Evolutionary conservation across 371 early-diverging fungal genomes (phyloP).

Genomic region (Lichtheimia ramosa): DNA sequence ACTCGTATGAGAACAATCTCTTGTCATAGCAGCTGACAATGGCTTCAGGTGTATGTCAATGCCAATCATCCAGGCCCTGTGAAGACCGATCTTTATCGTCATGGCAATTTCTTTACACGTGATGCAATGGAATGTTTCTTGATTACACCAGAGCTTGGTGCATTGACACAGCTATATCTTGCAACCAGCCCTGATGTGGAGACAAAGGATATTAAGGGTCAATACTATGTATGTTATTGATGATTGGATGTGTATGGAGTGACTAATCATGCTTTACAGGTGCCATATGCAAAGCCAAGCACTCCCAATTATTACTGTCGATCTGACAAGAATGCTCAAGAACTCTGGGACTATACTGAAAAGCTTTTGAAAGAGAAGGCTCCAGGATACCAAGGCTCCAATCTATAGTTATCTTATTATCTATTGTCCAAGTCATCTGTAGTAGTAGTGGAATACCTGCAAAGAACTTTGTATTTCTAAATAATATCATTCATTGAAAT

Average conservation of each 20-base stretch:
- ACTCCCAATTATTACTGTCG: slow-evolving; percentile 14
- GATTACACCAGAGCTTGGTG: slow-evolving; percentile 49
- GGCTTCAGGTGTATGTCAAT: slow-evolving; percentile 1
- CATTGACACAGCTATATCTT: slow-evolving; percentile 62
- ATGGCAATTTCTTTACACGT: not conserved
- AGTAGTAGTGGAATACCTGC: no score
- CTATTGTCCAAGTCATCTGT: no score
- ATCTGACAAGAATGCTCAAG: slow-evolving; percentile 19
- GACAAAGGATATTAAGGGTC: slow-evolving; percentile 45
- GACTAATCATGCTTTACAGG: slow-evolving; percentile 9
- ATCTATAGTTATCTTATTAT: not conserved
- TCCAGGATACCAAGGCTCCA: slow-evolving; percentile 27
- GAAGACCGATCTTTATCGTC: not conserved
- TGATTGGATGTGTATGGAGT: not conserved
- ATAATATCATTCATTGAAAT: no score
- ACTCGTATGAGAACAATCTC: not conserved
- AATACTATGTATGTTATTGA: slow-evolving; percentile 45
- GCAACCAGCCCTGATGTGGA: slow-evolving; percentile 68
- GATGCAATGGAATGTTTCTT: slow-evolving; percentile 3
- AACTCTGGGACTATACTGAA: slow-evolving; percentile 43
- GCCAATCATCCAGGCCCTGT: not conserved
- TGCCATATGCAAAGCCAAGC: slow-evolving; percentile 14
- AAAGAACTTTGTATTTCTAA: no score
- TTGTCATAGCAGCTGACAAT: not conserved
- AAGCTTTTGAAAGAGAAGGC: slow-evolving; percentile 38